A percentile compares a stretch with the other conserved stretches of the same genome.
Conservation (phyloP, 148 eudicot species). For the Arbutus unedo region DNA sequence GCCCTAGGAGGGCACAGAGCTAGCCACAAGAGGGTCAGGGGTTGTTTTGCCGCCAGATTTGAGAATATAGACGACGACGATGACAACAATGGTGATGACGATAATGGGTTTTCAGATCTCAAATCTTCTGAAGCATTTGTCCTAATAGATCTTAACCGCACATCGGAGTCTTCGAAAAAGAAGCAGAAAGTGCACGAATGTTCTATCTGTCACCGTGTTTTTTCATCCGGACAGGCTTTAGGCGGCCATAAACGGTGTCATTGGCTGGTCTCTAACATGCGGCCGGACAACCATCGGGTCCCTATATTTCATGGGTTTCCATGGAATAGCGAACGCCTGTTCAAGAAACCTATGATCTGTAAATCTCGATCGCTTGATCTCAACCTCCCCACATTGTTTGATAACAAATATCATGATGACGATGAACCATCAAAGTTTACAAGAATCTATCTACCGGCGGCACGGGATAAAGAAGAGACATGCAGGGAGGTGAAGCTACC, state of each 20-base stretch:
- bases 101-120: not conserved
- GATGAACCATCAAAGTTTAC: not conserved
- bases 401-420: not conserved
- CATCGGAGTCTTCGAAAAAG: not conserved
- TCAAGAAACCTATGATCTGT: slow-evolving; percentile 11
- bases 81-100: not conserved
- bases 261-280: slow-evolving; percentile 23
- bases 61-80: slow-evolving; percentile 20
- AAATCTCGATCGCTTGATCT: slow-evolving; percentile 25
- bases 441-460: not conserved
- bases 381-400: slow-evolving; percentile 17
- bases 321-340: slow-evolving; percentile 9
- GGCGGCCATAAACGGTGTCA: slow-evolving; percentile 49
- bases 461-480: not conserved
- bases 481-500: slow-evolving; percentile 9
- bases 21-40: slow-evolving; percentile 67
- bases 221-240: slow-evolving; percentile 41
- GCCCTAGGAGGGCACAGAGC: slow-evolving; percentile 80
- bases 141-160: not conserved
- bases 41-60: slow-evolving; percentile 50
- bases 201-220: slow-evolving; percentile 31
- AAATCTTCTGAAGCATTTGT: not conserved
- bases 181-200: slow-evolving; percentile 32
- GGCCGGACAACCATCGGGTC: slow-evolving; percentile 15
- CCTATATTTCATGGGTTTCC: slow-evolving; percentile 22